These are phyloP conservation scores for Domatiomyces globalis DNA, from an alignment of 2,329 filamentous ascomycete species.

Conservation along the genomic window DNA sequence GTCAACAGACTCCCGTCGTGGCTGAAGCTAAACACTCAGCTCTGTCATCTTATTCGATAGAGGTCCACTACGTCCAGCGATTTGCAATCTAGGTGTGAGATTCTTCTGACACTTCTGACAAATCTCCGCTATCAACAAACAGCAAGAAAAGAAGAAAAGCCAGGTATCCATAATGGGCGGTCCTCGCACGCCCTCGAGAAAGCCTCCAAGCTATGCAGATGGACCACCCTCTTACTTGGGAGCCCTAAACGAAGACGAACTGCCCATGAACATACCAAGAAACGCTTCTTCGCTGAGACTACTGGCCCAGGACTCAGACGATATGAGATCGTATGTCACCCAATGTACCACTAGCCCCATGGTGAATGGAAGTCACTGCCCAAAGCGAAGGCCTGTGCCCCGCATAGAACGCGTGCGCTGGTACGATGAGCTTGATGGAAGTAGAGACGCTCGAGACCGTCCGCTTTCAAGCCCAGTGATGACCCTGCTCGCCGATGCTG, in stretches of 20 bases:
- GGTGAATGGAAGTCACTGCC: conserved; percentile 8
- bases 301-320: conserved; percentile 28
- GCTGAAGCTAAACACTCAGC: background rate
- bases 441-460: conserved; percentile 2
- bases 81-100: background rate
- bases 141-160: background rate
- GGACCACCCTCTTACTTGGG: conserved; percentile 29
- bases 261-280: conserved; percentile 21
- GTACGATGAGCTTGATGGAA: conserved; percentile 4
- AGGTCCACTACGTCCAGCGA: background rate
- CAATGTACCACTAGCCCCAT: conserved; percentile 8
- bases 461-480: conserved; percentile 13
- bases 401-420: conserved; percentile 12
- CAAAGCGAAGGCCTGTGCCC: conserved; percentile 14
- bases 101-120: background rate
- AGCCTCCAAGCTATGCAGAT: conserved; percentile 27
- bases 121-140: background rate
- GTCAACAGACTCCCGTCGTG: background rate
- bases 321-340: conserved; percentile 28
- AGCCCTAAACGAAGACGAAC: conserved; percentile 20
- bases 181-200: conserved; percentile 15
- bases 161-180: conserved; percentile 8
- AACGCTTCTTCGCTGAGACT: conserved; percentile 32
- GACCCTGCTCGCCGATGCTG: conserved; percentile 12
- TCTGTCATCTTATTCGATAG: background rate